A percentile compares a stretch with the other conserved stretches of the same genome.
These are phyloP conservation scores for Coemansia sp. DNA, from an alignment of 192 early-diverging fungal species.

Conservation along the genomic window DNA sequence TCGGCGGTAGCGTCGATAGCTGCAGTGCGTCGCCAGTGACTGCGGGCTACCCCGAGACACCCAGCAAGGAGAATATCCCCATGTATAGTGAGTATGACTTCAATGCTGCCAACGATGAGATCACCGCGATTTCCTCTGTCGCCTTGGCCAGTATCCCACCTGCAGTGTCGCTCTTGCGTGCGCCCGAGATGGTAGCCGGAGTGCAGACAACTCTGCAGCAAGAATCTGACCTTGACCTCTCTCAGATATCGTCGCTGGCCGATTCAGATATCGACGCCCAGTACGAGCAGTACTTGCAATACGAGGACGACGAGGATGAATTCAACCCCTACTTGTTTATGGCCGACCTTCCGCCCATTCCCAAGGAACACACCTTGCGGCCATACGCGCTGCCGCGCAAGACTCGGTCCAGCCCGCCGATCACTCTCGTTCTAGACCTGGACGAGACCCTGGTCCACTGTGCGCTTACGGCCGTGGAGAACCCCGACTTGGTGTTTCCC, in stretches of 20 bases:
- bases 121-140: background rate
- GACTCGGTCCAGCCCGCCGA: constrained; percentile 62
- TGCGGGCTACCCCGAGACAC: constrained; percentile 42
- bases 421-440: constrained; percentile 67
- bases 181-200: background rate
- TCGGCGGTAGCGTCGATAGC: constrained; percentile 24
- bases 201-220: background rate
- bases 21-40: constrained; percentile 35
- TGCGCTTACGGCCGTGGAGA: constrained; percentile 57
- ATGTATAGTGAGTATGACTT: constrained; percentile 27
- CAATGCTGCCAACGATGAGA: constrained; percentile 6
- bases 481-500: constrained; percentile 64
- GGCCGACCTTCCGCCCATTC: constrained; percentile 62
- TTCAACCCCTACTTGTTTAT: constrained; percentile 60
- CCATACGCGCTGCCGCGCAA: constrained; percentile 63
- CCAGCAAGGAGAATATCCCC: constrained; percentile 56
- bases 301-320: constrained; percentile 56
- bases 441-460: constrained; percentile 77
- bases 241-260: constrained; percentile 29
- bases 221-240: constrained; percentile 25
- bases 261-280: constrained; percentile 34
- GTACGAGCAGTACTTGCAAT: constrained; percentile 33
- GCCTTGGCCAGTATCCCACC: background rate
- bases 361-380: constrained; percentile 57
- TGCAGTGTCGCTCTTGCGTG: background rate